Evolutionary conservation across 768 basidiomycete genomes (phyloP).

Genomic region (Dioszegia aurantiaca): DNA sequence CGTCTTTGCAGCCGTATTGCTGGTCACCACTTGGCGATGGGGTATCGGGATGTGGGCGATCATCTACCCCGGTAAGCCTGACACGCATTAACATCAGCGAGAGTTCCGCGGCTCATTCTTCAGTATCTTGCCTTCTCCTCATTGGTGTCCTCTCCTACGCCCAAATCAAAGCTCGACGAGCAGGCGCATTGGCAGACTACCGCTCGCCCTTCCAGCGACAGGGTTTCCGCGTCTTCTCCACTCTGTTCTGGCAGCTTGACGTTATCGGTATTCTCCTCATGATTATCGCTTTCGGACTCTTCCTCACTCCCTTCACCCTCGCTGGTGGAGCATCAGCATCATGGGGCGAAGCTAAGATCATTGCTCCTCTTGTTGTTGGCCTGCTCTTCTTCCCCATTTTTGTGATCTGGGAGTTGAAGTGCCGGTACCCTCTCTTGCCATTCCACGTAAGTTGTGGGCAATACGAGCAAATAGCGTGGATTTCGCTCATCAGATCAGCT

Average conservation of each 20-base stretch:
- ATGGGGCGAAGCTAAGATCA: slow-evolving; percentile 42
- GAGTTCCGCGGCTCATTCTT: slow-evolving; percentile 6
- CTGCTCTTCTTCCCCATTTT: slow-evolving; percentile 41
- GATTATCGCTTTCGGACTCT: slow-evolving; percentile 39
- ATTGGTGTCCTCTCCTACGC: slow-evolving; percentile 31
- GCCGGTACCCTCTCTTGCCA: slow-evolving; percentile 38
- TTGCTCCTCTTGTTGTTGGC: slow-evolving; percentile 50
- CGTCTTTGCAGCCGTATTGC: slow-evolving; percentile 28
- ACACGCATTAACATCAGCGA: slow-evolving; percentile 14
- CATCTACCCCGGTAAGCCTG: slow-evolving; percentile 36
- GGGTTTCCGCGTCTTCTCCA: slow-evolving; percentile 13
- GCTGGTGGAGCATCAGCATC: slow-evolving; percentile 34
- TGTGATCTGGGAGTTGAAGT: slow-evolving; percentile 38
- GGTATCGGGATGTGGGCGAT: slow-evolving; percentile 44
- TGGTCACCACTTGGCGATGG: slow-evolving; percentile 43
- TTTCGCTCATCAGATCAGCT: slow-evolving; percentile 13
- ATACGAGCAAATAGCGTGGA: background rate
- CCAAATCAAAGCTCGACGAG: slow-evolving; percentile 14
- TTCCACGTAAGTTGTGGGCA: slow-evolving; percentile 16
- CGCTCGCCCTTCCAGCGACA: slow-evolving; percentile 20
- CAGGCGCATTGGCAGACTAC: slow-evolving; percentile 25
- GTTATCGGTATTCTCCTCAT: slow-evolving; percentile 49
- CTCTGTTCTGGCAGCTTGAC: slow-evolving; percentile 51
- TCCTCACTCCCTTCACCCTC: slow-evolving; percentile 52
- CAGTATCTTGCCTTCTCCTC: slow-evolving; percentile 18